Evolutionary conservation across 441 rosid species (phyloP).

Genomic region (Populus tomentosa): DNA sequence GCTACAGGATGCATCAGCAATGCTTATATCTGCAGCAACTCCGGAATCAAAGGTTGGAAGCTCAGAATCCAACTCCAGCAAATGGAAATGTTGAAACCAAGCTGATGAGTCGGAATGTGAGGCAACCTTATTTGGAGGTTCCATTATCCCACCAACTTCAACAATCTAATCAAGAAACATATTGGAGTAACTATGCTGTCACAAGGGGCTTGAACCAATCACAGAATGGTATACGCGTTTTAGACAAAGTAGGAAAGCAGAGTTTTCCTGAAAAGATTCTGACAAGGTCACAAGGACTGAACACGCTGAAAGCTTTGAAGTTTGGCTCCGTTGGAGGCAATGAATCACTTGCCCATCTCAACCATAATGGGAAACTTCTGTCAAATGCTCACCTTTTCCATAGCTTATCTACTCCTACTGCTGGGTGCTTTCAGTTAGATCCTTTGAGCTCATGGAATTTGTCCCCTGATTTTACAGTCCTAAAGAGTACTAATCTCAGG

Average conservation of each 20-base stretch:
- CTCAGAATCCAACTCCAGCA: slow-evolving; percentile 38
- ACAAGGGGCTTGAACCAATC: slow-evolving; percentile 33
- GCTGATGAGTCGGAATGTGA: slow-evolving; percentile 25
- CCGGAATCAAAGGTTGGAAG: slow-evolving; percentile 38
- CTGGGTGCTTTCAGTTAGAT: slow-evolving; percentile 34
- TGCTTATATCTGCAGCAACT: slow-evolving; percentile 46
- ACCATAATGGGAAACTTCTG: slow-evolving; percentile 37
- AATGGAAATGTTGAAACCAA: slow-evolving; percentile 29
- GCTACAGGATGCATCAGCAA: slow-evolving; percentile 52
- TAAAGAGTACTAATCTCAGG: slow-evolving; percentile 35
- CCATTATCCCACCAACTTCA: slow-evolving; percentile 39
- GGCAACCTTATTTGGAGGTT: slow-evolving; percentile 46
- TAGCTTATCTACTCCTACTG: slow-evolving; percentile 25
- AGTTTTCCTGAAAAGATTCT: slow-evolving; percentile 63
- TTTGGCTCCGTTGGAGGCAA: slow-evolving; percentile 45
- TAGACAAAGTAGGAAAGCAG: slow-evolving; percentile 41
- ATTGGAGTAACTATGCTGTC: slow-evolving; percentile 30
- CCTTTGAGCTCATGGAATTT: slow-evolving; percentile 36
- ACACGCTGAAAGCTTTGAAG: slow-evolving; percentile 46
- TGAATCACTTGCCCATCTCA: slow-evolving; percentile 31
- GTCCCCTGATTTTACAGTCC: slow-evolving; percentile 23
- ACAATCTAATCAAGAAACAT: slow-evolving; percentile 41
- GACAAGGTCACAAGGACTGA: slow-evolving; percentile 55
- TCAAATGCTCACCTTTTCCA: slow-evolving; percentile 34
- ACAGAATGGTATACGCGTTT: slow-evolving; percentile 26